A percentile compares a stretch with the other conserved stretches of the same genome.
Evolutionary conservation across 2,329 filamentous ascomycete genomes (phyloP).

Genomic region (Microcera coccophila): DNA sequence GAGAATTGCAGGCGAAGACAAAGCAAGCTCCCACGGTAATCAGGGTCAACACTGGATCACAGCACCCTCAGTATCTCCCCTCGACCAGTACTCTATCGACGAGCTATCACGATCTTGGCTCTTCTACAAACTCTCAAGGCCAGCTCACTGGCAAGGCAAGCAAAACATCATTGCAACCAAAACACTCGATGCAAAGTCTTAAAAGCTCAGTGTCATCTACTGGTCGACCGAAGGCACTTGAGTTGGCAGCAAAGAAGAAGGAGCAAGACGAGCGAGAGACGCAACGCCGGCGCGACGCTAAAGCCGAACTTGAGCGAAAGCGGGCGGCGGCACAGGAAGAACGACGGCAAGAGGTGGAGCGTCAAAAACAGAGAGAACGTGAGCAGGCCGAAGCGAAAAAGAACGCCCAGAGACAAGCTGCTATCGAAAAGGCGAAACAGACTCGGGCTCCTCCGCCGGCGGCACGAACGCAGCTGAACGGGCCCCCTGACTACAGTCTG

Average conservation of each 20-base stretch:
- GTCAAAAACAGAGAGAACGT: conserved; percentile 57
- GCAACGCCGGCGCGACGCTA: conserved; percentile 75
- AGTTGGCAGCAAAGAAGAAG: conserved; percentile 74
- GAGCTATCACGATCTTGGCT: conserved; percentile 46
- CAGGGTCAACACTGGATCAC: conserved; percentile 64
- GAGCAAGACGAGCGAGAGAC: conserved; percentile 80
- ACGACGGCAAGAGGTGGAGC: conserved; percentile 58
- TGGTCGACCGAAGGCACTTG: conserved; percentile 66
- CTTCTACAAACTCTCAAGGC: conserved; percentile 33
- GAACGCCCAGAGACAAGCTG: conserved; percentile 58
- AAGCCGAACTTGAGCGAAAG: conserved; percentile 76
- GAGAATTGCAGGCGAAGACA: conserved; percentile 54
- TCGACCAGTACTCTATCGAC: conserved; percentile 56
- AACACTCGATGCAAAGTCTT: conserved; percentile 55
- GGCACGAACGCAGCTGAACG: conserved; percentile 51
- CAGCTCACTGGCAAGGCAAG: conserved; percentile 61
- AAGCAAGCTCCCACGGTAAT: conserved; percentile 69
- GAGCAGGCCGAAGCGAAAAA: conserved; percentile 64
- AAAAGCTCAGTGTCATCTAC: conserved; percentile 54
- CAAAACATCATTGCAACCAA: conserved; percentile 60
- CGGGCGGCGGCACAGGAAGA: conserved; percentile 64
- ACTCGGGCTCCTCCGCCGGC: conserved; percentile 60
- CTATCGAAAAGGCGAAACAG: conserved; percentile 62
- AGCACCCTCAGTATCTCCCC: conserved; percentile 57
- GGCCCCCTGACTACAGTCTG: conserved; percentile 44